These are phyloP conservation scores for Abortiporus biennis DNA, from an alignment of 1,284 basidiomycete genomes.

Conservation along the genomic window DNA sequence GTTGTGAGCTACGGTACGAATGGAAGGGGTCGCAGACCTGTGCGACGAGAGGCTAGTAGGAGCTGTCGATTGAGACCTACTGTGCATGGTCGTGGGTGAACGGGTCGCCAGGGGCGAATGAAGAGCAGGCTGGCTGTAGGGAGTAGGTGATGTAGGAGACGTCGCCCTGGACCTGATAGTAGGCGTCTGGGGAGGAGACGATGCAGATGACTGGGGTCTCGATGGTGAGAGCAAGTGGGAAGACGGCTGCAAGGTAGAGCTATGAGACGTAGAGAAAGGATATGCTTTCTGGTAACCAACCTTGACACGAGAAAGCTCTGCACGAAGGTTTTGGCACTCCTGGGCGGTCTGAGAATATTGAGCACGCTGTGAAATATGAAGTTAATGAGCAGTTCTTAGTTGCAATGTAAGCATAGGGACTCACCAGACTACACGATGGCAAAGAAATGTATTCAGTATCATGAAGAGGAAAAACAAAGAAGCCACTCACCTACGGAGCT, in stretches of 20 bases:
- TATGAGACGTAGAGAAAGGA: no score
- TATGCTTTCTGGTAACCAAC: no score
- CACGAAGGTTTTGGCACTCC: conserved; percentile 60
- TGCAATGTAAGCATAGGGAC: conserved; percentile 24
- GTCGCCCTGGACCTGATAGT: conserved; percentile 24
- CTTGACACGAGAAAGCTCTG: conserved; percentile 49
- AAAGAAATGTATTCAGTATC: conserved; percentile 9
- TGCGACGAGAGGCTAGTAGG: conserved; percentile 15
- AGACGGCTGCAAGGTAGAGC: no score
- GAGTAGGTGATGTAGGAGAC: conserved; percentile 24
- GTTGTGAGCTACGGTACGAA: conserved; percentile 21
- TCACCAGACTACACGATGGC: conserved; percentile 43
- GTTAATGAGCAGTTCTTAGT: conserved; percentile 5
- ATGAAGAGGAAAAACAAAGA: conserved; percentile 11
- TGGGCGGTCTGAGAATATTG: conserved; percentile 61
- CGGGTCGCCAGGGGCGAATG: conserved; percentile 19
- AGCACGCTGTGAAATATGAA: conserved; percentile 36
- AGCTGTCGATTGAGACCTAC: conserved; percentile 19
- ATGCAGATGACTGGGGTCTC: neutral
- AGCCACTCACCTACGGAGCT: conserved; percentile 51
- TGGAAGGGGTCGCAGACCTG: conserved; percentile 22
- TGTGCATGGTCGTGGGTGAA: conserved; percentile 10
- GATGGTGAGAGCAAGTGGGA: no score
- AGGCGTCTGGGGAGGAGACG: conserved; percentile 17
- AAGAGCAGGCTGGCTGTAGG: conserved; percentile 17